Base-by-base conservation (phyloP, 345 rosid species). In the Raphanus raphanistrum region DNA sequence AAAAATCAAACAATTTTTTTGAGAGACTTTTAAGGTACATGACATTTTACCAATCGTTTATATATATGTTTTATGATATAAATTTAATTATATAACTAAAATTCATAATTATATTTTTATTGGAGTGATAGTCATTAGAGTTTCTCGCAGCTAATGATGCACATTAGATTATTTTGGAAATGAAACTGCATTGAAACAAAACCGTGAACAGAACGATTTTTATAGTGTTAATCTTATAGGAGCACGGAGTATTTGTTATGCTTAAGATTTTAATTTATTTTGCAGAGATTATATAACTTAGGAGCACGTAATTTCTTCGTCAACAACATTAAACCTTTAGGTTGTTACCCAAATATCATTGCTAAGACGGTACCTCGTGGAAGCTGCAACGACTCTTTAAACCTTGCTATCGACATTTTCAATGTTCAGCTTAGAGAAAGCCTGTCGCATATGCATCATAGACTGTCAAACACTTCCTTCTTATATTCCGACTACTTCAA, bases 221-320 rank as follows among this genome's bases (percentile, higher is more conserved):
- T 45, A 45, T 13, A 45, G 1, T 45, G 54, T 13, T 52, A 55
- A 17, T 55, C 60, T 55, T 55, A 21, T 21, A 7, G 28, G 60
- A 55, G 60, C 5, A 57, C 2, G 29, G 13, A 25, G 60, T n/a
- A 62, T 12, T 36, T 43, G 28, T 29, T 60, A 3, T 17, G 25
- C 48, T 45, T 35, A 50, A 50, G 2, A n/a, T 8, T 57, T 57
- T 25, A 25, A 57, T 25, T 57, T 57, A 25, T 8, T 50, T 25
- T 57, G 35, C 28, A 79, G 82, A 79, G 68, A 38, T 54, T 79
- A 13, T 58, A 79, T 62, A 15, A 54, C 21, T 68, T 60, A 74
- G 78, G 82, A 74, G 75, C 82, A 48, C 70, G 74, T 8, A 79
- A 74, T 1, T 73, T 79, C 48, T 74, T 79, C 50, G 48, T 79